phyloP scores from a whole-genome alignment of 164 flowering plant genomes.

The Stephania yunnanensis region DNA sequence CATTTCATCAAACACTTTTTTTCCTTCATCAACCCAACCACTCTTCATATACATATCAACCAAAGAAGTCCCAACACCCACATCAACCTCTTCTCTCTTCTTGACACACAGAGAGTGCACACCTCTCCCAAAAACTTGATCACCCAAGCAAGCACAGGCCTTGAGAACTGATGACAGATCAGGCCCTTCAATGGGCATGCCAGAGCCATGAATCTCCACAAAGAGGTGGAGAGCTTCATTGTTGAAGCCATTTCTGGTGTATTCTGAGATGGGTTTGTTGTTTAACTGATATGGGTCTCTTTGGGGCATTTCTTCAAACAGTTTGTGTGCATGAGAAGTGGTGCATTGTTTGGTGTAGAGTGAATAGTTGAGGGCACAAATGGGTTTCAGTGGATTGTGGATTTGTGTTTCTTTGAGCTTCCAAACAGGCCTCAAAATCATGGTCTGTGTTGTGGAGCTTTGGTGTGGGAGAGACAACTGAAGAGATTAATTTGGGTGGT shows the following conservation, averaged over 20 bases:
- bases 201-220: conserved; percentile 28
- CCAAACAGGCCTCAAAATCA: conserved; percentile 11
- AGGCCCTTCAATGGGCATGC: conserved; percentile 34
- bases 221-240: conserved; percentile 46
- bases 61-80: conserved; percentile 77
- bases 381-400: not conserved
- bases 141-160: conserved; percentile 43
- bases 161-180: conserved; percentile 58
- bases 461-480: not conserved
- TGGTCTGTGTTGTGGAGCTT: not conserved
- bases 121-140: conserved; percentile 45
- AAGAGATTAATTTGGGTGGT: not conserved
- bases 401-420: conserved; percentile 6
- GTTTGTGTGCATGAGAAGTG: conserved; percentile 21
- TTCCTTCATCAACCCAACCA: conserved; percentile 38
- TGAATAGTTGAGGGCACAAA: not conserved
- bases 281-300: conserved; percentile 22
- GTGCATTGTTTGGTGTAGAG: conserved; percentile 2
- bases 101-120: conserved; percentile 55
- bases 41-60: conserved; percentile 81
- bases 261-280: conserved; percentile 39
- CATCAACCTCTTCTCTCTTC: conserved; percentile 46
- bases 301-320: conserved; percentile 43
- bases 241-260: conserved; percentile 36
- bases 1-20: conserved; percentile 57